Conservation (phyloP, 2,329 filamentous ascomycete species). For the Talaromyces atroroseus region DNA sequence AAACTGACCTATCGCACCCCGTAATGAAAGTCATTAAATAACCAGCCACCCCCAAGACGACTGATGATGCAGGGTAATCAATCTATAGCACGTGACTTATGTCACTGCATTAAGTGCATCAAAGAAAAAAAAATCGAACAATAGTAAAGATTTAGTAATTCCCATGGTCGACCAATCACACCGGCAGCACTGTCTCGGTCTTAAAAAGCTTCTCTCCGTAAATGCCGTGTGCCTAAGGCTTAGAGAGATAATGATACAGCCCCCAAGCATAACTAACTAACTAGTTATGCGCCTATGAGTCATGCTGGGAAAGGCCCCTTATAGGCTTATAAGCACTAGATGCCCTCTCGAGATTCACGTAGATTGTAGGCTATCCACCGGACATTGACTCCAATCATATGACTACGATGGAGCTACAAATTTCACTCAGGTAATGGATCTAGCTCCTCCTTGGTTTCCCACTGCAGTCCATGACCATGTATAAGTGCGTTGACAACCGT, state of each 20-base stretch:
- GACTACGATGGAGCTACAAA: background rate
- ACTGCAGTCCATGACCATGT: background rate
- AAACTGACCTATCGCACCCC: too few species aligned
- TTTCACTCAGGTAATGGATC: background rate
- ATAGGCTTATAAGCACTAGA: background rate
- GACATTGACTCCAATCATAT: background rate
- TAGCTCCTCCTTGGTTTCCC: background rate
- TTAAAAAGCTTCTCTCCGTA: slow-evolving; percentile 12
- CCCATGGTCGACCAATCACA: background rate
- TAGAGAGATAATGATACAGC: too few species aligned
- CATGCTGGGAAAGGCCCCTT: background rate
- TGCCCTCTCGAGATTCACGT: background rate
- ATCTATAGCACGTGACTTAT: background rate
- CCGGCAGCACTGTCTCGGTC: background rate
- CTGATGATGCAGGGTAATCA: background rate
- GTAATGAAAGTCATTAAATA: too few species aligned
- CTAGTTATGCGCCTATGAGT: slow-evolving; percentile 1
- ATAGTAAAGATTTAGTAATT: too few species aligned
- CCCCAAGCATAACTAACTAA: background rate
- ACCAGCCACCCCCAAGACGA: too few species aligned
- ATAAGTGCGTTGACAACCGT: background rate
- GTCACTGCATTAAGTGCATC: too few species aligned
- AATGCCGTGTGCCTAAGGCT: slow-evolving; percentile 1
- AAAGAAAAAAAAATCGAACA: too few species aligned
- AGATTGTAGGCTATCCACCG: background rate